Conservation (phyloP, 805 yeast species). For the Lachancea thermotolerans region DNA sequence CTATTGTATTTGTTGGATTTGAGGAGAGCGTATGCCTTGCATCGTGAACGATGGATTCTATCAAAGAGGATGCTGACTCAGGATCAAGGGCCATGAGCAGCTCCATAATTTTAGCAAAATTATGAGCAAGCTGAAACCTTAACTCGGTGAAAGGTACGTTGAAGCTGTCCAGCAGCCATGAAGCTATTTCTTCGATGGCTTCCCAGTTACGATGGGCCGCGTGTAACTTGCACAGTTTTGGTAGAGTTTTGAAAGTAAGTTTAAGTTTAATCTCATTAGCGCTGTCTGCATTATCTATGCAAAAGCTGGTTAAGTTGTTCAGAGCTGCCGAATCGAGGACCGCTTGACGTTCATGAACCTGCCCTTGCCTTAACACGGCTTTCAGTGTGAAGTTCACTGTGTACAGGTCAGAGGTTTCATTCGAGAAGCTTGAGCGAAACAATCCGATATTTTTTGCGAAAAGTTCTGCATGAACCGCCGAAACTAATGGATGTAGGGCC, state of each 20-base stretch:
- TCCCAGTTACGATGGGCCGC: slow-evolving; percentile 30
- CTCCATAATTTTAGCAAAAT: slow-evolving; percentile 43
- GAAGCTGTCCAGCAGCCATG: slow-evolving; percentile 39
- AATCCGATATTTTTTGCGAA: slow-evolving; percentile 23
- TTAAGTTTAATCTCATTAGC: slow-evolving; percentile 5
- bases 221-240: slow-evolving; percentile 22
- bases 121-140: slow-evolving; percentile 62
- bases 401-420: slow-evolving; percentile 13
- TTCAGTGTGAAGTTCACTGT: slow-evolving; percentile 18
- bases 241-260: slow-evolving; percentile 16
- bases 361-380: slow-evolving; percentile 2
- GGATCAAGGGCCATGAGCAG: slow-evolving; percentile 29
- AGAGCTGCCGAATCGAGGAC: slow-evolving; percentile 10
- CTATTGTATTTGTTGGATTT: slow-evolving; percentile 16
- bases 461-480: slow-evolving; percentile 28
- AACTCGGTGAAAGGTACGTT: slow-evolving; percentile 47
- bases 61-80: slow-evolving; percentile 18
- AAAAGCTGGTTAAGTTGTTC: slow-evolving; percentile 37
- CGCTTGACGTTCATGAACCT: background rate
- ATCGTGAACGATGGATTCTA: slow-evolving; percentile 28
- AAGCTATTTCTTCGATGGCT: slow-evolving; percentile 42
- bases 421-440: slow-evolving; percentile 4
- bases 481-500: slow-evolving; percentile 27
- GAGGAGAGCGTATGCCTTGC: slow-evolving; percentile 7
- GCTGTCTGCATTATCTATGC: slow-evolving; percentile 20